Conservation (phyloP, 768 basidiomycete species). For the Termitomyces sp. region DNA sequence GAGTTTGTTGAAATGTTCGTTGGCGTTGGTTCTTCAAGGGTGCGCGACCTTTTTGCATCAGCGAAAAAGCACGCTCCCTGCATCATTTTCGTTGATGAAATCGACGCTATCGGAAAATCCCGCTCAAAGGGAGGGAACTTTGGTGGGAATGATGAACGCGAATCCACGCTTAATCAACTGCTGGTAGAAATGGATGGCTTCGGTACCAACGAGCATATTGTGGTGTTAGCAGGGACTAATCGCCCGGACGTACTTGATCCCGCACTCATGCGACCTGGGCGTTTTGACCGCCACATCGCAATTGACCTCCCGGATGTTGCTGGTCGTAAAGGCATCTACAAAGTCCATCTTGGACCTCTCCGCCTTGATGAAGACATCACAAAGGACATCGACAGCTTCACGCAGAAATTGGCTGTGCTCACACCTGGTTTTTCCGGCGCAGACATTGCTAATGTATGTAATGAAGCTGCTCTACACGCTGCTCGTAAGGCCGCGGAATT, state of each 20-base stretch:
- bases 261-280: slow-evolving; percentile 94
- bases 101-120: slow-evolving; percentile 97
- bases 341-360: slow-evolving; percentile 85
- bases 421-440: slow-evolving; percentile 99
- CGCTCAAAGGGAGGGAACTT: slow-evolving; percentile 73
- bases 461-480: slow-evolving; percentile 94
- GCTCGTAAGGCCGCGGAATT: slow-evolving; percentile 78
- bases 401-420: slow-evolving; percentile 91
- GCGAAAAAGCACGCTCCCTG: slow-evolving; percentile 98
- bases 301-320: slow-evolving; percentile 94
- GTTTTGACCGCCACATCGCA: slow-evolving; percentile 94
- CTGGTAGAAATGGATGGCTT: slow-evolving; percentile 99
- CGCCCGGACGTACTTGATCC: slow-evolving; percentile 93
- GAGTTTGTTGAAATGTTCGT: slow-evolving; percentile 99
- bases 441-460: slow-evolving; percentile 98
- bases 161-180: slow-evolving; percentile 95
- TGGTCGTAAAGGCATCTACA: slow-evolving; percentile 90
- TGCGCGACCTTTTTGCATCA: slow-evolving; percentile 94
- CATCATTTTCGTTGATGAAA: slow-evolving; percentile 99
- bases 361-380: slow-evolving; percentile 54
- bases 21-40: slow-evolving; percentile 95
- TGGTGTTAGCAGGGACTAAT: slow-evolving; percentile 96
- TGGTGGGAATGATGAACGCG: slow-evolving; percentile 93
- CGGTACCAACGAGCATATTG: slow-evolving; percentile 93
- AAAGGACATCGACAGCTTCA: slow-evolving; percentile 49